Percentiles rank a stretch among this genome's conserved stretches.
phyloP scores from a whole-genome alignment of 805 yeast genomes.

The Myxozyma neotropica region DNA sequence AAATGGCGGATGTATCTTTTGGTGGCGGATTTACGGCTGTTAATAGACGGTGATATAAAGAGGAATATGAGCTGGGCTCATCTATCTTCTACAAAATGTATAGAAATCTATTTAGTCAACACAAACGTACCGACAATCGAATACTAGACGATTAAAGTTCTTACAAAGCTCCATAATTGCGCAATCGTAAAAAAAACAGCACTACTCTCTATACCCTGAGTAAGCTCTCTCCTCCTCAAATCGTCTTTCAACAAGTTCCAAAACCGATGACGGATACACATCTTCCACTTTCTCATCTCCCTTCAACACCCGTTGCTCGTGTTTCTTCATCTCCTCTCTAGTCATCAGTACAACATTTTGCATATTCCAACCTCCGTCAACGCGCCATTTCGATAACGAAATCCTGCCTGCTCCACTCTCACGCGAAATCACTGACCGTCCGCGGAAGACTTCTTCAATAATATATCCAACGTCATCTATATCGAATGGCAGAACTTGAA shows the following conservation, averaged over 20 bases:
- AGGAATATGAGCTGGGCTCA: not conserved
- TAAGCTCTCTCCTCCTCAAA: slow-evolving; percentile 77
- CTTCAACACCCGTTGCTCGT: slow-evolving; percentile 69
- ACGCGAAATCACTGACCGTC: slow-evolving; percentile 79
- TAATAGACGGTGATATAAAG: slow-evolving; percentile 13
- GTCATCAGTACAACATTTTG: slow-evolving; percentile 88
- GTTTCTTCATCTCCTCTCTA: slow-evolving; percentile 78
- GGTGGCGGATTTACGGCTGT: slow-evolving; percentile 33
- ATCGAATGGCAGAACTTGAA: slow-evolving; percentile 64
- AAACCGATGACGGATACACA: slow-evolving; percentile 62
- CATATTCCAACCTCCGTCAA: slow-evolving; percentile 59
- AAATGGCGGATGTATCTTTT: slow-evolving; percentile 26
- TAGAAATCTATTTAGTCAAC: too few relatives aligned
- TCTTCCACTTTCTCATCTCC: slow-evolving; percentile 47
- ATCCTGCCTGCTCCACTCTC: slow-evolving; percentile 73
- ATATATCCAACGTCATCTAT: slow-evolving; percentile 77
- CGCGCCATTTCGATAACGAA: slow-evolving; percentile 84
- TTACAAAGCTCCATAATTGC: too few relatives aligned
- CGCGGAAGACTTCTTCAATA: slow-evolving; percentile 89
- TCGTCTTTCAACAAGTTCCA: slow-evolving; percentile 62
- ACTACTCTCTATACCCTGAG: slow-evolving; percentile 53
- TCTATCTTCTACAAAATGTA: too few relatives aligned
- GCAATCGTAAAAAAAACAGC: not conserved
- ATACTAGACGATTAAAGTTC: too few relatives aligned
- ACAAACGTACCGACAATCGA: too few relatives aligned